phyloP scores from a whole-genome alignment of 306 rosid species.

The Rosa rugosa region DNA sequence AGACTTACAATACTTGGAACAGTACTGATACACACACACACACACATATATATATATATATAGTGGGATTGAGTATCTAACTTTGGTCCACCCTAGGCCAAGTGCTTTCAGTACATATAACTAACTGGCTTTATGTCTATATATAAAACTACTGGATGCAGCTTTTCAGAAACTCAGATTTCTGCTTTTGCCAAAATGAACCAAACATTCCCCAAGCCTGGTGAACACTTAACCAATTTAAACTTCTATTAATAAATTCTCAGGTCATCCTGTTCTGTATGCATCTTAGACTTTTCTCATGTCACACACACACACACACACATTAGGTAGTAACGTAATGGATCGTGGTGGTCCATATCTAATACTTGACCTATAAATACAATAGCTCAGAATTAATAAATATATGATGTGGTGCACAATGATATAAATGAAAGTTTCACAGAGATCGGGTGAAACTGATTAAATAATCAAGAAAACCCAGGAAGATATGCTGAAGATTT shows the following conservation, averaged over 20 bases:
- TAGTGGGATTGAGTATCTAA: neutral
- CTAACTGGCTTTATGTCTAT: neutral
- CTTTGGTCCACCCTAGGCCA: conserved; percentile 2
- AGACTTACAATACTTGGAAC: neutral
- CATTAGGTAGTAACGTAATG: neutral
- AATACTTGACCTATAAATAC: neutral
- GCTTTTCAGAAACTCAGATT: conserved; percentile 2
- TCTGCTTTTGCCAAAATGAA: conserved; percentile 7
- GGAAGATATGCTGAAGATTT: neutral
- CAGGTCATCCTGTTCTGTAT: neutral
- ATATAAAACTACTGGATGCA: neutral
- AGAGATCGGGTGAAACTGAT: neutral
- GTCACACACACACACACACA: neutral
- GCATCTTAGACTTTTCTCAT: neutral
- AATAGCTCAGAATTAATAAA: neutral
- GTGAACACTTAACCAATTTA: neutral
- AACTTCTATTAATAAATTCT: neutral
- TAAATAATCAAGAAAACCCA: neutral
- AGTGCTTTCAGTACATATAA: neutral
- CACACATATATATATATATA: neutral
- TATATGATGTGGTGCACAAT: neutral
- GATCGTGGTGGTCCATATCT: neutral
- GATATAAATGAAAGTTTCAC: conserved; percentile 1
- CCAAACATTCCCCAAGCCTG: conserved; percentile 1
- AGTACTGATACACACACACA: neutral